phyloP scores from a whole-genome alignment of 495 filamentous ascomycete species.

The Annulohypoxylon stygium region DNA sequence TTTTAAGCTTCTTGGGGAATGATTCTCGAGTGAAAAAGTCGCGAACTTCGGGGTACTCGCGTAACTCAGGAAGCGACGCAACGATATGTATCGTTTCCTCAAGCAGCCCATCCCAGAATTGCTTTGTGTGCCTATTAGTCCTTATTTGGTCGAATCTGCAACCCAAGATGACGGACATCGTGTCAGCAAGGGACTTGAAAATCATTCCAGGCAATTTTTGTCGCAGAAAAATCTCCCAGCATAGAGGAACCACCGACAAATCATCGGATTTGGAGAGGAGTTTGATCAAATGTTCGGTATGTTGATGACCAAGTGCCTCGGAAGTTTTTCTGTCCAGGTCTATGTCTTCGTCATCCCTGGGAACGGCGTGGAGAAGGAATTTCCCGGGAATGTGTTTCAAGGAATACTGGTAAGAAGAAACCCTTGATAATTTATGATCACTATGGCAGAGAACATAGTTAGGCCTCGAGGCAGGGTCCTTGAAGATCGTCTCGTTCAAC shows the following conservation, averaged over 20 bases:
- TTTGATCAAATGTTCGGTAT: slow-evolving; percentile 48
- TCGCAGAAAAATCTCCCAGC: slow-evolving; percentile 47
- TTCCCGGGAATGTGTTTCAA: slow-evolving; percentile 24
- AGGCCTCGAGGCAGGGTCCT: slow-evolving; percentile 72
- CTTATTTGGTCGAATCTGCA: slow-evolving; percentile 77
- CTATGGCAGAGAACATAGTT: slow-evolving; percentile 81
- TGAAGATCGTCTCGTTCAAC: slow-evolving; percentile 76
- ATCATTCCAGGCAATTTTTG: slow-evolving; percentile 79
- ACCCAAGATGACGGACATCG: slow-evolving; percentile 79
- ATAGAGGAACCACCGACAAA: slow-evolving; percentile 48
- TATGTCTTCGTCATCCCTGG: slow-evolving; percentile 27
- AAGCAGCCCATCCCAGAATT: slow-evolving; percentile 77
- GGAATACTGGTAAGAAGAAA: slow-evolving; percentile 65
- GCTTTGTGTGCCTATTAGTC: slow-evolving; percentile 69
- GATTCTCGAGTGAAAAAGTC: slow-evolving; percentile 66
- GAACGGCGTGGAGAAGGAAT: slow-evolving; percentile 31
- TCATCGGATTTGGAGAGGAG: slow-evolving; percentile 48
- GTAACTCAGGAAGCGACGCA: slow-evolving; percentile 68
- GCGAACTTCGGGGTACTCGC: slow-evolving; percentile 68
- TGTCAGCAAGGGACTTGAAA: slow-evolving; percentile 79
- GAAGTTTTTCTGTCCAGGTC: slow-evolving; percentile 27
- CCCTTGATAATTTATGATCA: slow-evolving; percentile 68
- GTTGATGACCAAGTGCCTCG: slow-evolving; percentile 42
- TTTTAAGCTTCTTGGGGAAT: slow-evolving; percentile 60
- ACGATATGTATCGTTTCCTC: slow-evolving; percentile 59